Evolutionary conservation across 202 grass and related monocot genomes (phyloP), one percentile per base, ranked within the genome.

Genomic region (Musa balbisiana): DNA sequence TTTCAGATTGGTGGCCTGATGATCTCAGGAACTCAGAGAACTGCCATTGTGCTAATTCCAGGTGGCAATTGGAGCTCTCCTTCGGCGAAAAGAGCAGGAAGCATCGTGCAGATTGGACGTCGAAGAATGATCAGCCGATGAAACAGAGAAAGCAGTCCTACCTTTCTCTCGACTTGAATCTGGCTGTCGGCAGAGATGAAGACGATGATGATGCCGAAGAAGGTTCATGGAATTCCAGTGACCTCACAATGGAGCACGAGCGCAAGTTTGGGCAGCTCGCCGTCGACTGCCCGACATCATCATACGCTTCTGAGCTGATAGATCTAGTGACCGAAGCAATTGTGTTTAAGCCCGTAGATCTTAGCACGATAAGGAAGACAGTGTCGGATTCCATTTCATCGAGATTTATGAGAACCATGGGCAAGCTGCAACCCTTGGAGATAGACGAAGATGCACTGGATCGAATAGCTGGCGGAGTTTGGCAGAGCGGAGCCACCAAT

Each of bases 391-490:
- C 87, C 49, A 85, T 85, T 0, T 87, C 80, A 0, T 27, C 77
- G 1, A 94, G 94, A 71, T 88, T 94, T 43, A 87, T 84, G 51
- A 75, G 51, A 0, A 76, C 94, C 75, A 74, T 89, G 73, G 80
- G 83, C 52, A 64, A 76, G 53, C 65, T 75, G n/a, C 80, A 52
- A 56, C 90, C 85, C 19, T 81, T 99, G 64, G 82, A 73, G 83
- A 80, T 99, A 3, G 89, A 99, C 78, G 91, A 99, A 25, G 91
- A 94, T 67, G 85, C 83, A 29, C 79, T 94, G 58, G 95, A 99
- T 84, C 74, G 70, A 55, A 90, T 99, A 62, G 80, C 80, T 65
- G 76, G 87, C 3, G 85, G 87, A 8, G 1, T 82, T 60, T 99
- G 95, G 89, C 72, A 92, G 4, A 76, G 83, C 9, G 86, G 88